These are phyloP conservation scores for Pholiota molesta DNA, from an alignment of 768 basidiomycete species.

Conservation along the genomic window DNA sequence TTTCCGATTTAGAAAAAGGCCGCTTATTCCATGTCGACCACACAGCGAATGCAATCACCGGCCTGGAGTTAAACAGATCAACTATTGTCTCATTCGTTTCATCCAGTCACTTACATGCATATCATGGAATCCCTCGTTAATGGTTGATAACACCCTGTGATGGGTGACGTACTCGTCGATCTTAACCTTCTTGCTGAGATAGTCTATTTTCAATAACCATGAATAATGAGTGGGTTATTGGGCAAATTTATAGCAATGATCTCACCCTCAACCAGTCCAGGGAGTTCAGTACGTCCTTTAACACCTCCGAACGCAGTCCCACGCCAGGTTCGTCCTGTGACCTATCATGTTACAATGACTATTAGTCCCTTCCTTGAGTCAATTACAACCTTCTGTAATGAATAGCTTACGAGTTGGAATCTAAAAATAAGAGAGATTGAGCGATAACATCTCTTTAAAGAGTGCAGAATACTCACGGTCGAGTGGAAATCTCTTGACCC, in stretches of 20 bases:
- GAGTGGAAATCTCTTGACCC: conserved; percentile 91
- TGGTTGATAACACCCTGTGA: conserved; percentile 68
- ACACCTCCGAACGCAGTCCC: conserved; percentile 97
- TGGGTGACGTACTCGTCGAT: conserved; percentile 98
- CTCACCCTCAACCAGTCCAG: conserved; percentile 88
- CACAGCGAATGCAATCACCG: conserved; percentile 92
- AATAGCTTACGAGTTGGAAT: conserved; percentile 52
- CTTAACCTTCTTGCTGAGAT: conserved; percentile 78
- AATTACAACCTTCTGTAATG: background rate
- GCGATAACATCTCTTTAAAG: conserved; percentile 4
- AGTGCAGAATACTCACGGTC: conserved; percentile 59
- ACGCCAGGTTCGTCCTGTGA: conserved; percentile 93
- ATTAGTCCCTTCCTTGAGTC: background rate
- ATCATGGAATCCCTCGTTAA: conserved; percentile 89
- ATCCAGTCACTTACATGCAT: conserved; percentile 85
- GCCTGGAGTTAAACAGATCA: conserved; percentile 38
- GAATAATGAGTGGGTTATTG: background rate
- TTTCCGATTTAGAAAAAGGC: background rate
- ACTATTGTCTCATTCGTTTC: background rate
- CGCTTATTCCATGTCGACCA: conserved; percentile 81
- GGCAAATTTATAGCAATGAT: background rate
- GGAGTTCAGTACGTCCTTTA: conserved; percentile 95
- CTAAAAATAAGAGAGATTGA: conserved; percentile 24
- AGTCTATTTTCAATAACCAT: conserved; percentile 50
- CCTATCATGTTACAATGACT: conserved; percentile 1